Evolutionary conservation across 768 basidiomycete genomes (phyloP).

Genomic region (Pilatotrama ljubarskyi): DNA sequence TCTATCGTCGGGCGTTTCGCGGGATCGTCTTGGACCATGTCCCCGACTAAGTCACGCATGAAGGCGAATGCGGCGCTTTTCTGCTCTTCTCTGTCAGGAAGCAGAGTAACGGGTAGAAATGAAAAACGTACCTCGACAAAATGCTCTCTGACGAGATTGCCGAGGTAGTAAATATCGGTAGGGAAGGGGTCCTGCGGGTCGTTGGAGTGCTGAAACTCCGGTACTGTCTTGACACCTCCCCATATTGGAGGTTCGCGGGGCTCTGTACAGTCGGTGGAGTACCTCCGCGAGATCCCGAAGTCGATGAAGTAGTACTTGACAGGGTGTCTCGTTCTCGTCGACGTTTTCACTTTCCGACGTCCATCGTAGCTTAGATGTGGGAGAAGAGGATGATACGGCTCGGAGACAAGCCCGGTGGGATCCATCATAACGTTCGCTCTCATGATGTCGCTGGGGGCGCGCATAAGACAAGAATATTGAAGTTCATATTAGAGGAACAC

Average conservation of each 20-base stretch:
- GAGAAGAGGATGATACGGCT: slow-evolving; percentile 17
- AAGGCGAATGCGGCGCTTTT: slow-evolving; percentile 25
- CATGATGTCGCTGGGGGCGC: slow-evolving; percentile 15
- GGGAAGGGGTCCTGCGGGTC: slow-evolving; percentile 26
- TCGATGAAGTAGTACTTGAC: slow-evolving; percentile 31
- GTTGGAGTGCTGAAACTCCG: slow-evolving; percentile 19
- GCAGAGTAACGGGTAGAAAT: too few species aligned
- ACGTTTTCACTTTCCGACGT: slow-evolving; percentile 4
- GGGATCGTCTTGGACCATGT: slow-evolving; percentile 31
- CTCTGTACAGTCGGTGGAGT: slow-evolving; percentile 25
- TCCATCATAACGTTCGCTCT: slow-evolving; percentile 25
- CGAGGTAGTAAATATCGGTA: slow-evolving; percentile 25
- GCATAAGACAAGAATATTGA: too few species aligned
- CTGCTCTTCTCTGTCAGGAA: not conserved
- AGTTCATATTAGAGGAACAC: not conserved
- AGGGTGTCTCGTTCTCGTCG: slow-evolving; percentile 27
- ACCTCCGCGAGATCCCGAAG: slow-evolving; percentile 27
- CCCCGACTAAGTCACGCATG: slow-evolving; percentile 25
- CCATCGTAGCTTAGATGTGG: not conserved
- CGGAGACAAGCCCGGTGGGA: slow-evolving; percentile 19
- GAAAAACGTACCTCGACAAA: slow-evolving; percentile 11
- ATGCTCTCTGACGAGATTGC: slow-evolving; percentile 15
- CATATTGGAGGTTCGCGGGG: slow-evolving; percentile 25
- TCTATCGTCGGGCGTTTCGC: slow-evolving; percentile 27
- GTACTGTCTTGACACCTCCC: slow-evolving; percentile 25